Percentiles rank a stretch among this genome's conserved stretches.
Evolutionary conservation across 1,139 yeast genomes (phyloP).

Genomic region (Nadsonia commutata): DNA sequence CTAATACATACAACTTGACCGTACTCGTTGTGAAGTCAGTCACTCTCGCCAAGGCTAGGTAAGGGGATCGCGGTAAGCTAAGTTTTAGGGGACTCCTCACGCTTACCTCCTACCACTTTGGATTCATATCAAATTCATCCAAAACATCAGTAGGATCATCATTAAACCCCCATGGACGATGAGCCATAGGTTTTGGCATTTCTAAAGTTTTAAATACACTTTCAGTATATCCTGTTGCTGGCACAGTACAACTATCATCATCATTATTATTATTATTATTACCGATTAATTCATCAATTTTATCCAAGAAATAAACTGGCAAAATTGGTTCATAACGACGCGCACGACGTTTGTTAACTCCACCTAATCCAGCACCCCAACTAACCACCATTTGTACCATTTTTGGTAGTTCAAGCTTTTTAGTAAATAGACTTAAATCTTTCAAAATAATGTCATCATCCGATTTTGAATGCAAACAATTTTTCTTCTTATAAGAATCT

Average conservation of each 20-base stretch:
- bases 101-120: slow-evolving; percentile 1
- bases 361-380: slow-evolving; percentile 31
- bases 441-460: no score
- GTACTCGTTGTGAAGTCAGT: no score
- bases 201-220: slow-evolving; percentile 13
- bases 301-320: slow-evolving; percentile 26
- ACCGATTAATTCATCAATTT: slow-evolving; percentile 17
- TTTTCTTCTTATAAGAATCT: slow-evolving; percentile 16
- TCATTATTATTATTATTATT: slow-evolving; percentile 2
- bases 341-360: slow-evolving; percentile 22
- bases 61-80: no score
- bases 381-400: slow-evolving; percentile 25
- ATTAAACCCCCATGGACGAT: slow-evolving; percentile 19
- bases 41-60: no score
- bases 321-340: slow-evolving; percentile 25
- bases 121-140: neutral
- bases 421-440: no score
- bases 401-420: slow-evolving; percentile 25
- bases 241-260: slow-evolving; percentile 2
- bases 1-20: no score
- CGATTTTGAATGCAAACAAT: slow-evolving; percentile 1
- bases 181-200: slow-evolving; percentile 17
- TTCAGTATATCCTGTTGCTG: slow-evolving; percentile 7
- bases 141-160: slow-evolving; percentile 11
- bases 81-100: no score